Evolutionary conservation across 345 rosid genomes (phyloP).

Genomic region (Citrus australasica): DNA sequence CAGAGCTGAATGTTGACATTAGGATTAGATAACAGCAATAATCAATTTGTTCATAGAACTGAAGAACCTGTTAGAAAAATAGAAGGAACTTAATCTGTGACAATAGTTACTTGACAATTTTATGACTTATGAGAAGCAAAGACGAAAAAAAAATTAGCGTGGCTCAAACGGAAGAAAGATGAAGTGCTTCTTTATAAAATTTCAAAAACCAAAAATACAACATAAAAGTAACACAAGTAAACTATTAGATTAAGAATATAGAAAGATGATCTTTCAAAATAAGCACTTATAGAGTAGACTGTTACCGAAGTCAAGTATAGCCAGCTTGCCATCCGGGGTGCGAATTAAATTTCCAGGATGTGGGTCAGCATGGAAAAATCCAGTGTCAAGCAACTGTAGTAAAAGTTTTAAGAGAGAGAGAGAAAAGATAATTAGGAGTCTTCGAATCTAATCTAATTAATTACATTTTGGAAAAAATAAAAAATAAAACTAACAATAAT

Average conservation of each 20-base stretch:
- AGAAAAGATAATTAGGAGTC: not conserved
- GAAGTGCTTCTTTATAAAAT: not conserved
- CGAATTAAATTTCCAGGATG: constrained; percentile 99
- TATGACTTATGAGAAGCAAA: not conserved
- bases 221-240: not conserved
- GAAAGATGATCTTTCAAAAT: constrained; percentile 13
- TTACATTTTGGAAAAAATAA: not conserved
- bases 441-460: not conserved
- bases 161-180: not conserved
- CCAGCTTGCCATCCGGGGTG: constrained; percentile 95
- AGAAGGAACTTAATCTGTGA: not conserved
- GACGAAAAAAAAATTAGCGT: not conserved
- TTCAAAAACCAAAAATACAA: not conserved
- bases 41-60: not conserved
- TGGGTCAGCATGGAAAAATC: constrained; percentile 98
- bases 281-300: constrained; percentile 10
- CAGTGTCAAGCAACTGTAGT: constrained; percentile 89
- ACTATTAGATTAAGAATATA: not conserved
- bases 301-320: constrained; percentile 97
- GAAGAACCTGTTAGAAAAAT: not conserved
- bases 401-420: not conserved
- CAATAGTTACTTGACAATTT: not conserved
- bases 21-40: not conserved
- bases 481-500: no score
- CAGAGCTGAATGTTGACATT: not conserved